Conservation (phyloP, 768 basidiomycete genomes). For the Ramaria sp. region DNA sequence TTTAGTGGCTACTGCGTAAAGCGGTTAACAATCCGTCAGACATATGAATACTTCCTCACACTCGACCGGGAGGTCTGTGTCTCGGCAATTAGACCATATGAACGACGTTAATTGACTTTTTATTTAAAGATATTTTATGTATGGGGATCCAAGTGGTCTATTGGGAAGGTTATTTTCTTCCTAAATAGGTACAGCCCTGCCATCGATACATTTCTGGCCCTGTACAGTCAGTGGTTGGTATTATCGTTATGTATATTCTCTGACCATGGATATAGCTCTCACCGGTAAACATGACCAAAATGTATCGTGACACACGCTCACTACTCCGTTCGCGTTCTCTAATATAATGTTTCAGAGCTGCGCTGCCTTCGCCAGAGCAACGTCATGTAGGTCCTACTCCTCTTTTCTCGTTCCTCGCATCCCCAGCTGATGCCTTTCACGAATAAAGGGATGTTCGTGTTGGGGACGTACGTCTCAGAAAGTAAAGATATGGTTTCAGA, state of each 20-base stretch:
- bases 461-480: not conserved
- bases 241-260: not conserved
- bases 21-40: not conserved
- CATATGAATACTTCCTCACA: not conserved
- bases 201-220: not conserved
- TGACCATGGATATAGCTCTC: not conserved
- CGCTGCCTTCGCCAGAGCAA: not conserved
- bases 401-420: no score
- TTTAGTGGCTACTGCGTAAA: no score
- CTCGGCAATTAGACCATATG: not conserved
- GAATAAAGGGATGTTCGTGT: not conserved
- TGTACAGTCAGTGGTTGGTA: not conserved
- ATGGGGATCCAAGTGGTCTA: constrained; percentile 2
- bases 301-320: not conserved
- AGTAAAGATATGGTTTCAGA: not conserved
- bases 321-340: not conserved
- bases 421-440: no score
- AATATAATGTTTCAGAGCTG: not conserved
- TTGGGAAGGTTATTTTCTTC: constrained; percentile 8
- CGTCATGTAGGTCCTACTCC: not conserved
- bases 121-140: not conserved
- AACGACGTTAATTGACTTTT: not conserved
- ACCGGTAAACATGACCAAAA: not conserved
- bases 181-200: constrained; percentile 3
- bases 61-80: constrained; percentile 1